Conservation (phyloP, 306 rosid genomes). For the Hippophae gyantsensis region DNA sequence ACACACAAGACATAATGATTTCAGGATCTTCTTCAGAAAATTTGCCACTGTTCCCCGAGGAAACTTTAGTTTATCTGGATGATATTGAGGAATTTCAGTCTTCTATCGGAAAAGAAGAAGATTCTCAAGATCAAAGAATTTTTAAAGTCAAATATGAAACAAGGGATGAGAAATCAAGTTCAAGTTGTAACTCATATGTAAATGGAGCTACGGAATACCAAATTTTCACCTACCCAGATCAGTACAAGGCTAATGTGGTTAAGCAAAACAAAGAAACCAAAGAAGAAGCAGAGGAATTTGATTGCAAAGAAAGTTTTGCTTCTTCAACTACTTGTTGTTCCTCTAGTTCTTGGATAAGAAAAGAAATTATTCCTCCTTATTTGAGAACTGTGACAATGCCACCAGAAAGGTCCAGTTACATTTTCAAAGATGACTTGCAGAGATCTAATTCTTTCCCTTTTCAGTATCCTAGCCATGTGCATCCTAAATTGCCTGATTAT, state of each 20-base stretch:
- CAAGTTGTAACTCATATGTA: constrained; percentile 16
- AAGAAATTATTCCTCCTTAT: constrained; percentile 22
- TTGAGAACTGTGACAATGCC: constrained; percentile 62
- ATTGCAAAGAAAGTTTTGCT: background rate
- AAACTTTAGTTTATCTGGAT: constrained; percentile 32
- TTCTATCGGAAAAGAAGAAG: constrained; percentile 22
- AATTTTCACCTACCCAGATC: constrained; percentile 25
- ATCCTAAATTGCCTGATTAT: constrained; percentile 69
- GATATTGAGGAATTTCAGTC: constrained; percentile 44
- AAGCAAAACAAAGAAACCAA: constrained; percentile 12
- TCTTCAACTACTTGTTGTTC: too few species aligned
- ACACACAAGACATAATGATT: constrained; percentile 9
- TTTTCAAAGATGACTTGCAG: constrained; percentile 23
- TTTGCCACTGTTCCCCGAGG: constrained; percentile 21
- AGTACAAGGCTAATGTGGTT: constrained; percentile 1
- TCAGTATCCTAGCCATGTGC: constrained; percentile 51
- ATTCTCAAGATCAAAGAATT: constrained; percentile 42
- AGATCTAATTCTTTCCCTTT: constrained; percentile 52
- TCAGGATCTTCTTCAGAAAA: constrained; percentile 25
- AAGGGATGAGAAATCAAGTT: constrained; percentile 29
- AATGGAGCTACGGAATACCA: constrained; percentile 18
- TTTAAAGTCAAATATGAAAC: constrained; percentile 28
- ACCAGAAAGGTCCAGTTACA: constrained; percentile 24
- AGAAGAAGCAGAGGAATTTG: constrained; percentile 13
- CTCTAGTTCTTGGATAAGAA: constrained; percentile 15